Base-by-base conservation (phyloP, 1,139 yeast genomes). In the Debaryomyces nepalensis region DNA sequence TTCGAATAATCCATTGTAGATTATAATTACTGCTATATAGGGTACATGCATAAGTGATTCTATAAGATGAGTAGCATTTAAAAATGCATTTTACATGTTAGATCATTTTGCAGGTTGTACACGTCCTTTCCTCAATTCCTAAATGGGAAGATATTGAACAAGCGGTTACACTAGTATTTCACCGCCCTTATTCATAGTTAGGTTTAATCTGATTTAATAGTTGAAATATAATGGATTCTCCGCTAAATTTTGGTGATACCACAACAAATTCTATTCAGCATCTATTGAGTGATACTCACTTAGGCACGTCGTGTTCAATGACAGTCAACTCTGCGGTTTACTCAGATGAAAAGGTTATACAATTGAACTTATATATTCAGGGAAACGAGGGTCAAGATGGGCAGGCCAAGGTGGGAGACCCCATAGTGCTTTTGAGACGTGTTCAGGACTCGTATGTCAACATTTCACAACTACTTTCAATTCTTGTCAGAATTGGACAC, bases 361-460 rank as follows among this genome's bases (percentile, higher is more conserved):
- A 73, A 51, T 55, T 73, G 37, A 51, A 44, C 9, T 33, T 66
- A 2, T 14, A 35, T 14, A 20, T 44, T 8, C 35, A 36, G 16
- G 24, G 20, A 15, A 19, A 21, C 26, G 21, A 37, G 11, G 23
- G 15, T 10, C 38, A 41, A n/a, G 37, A 26, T 5, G 29, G 34
- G 10, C 22, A 22, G 4, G 39, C 15, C n/a, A 34, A 43, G 16
- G 34, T 32, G 15, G 55, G 50, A 10, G 33, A 42, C 2, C 51
- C 56, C 10, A 40, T 62, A 16, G 43, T 57, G 12, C 58, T 73
- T 5, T 63, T 73, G 46, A 63, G 78, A 51, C 59, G 77, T 30
- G 75, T 73, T 14, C 74, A 68, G 45, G 79, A 73, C 52, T 70
- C 76, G 14, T 73, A 65, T 47, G 58, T 73, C 39, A 73, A 73